These are phyloP conservation scores for Aspergillus ochraceus DNA, from an alignment of 2,329 filamentous ascomycete genomes.

Conservation along the genomic window DNA sequence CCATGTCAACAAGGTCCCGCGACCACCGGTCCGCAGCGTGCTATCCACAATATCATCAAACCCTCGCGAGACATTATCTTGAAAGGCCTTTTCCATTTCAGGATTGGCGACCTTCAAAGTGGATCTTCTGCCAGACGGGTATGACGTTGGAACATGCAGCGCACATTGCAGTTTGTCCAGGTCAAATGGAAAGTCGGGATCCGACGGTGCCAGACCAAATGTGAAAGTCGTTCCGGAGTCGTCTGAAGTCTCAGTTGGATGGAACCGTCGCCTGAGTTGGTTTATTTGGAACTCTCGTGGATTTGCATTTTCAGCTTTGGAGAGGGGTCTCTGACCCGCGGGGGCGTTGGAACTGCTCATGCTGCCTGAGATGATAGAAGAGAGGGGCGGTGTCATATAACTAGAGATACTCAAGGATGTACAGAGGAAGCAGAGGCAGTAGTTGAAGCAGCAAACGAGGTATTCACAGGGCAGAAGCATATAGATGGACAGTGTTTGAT, in stretches of 20 bases:
- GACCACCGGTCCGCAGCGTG: slow-evolving; percentile 42
- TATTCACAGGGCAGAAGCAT: not conserved
- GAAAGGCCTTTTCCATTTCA: slow-evolving; percentile 70
- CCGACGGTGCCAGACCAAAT: slow-evolving; percentile 70
- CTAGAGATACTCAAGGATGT: not conserved
- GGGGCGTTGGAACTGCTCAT: slow-evolving; percentile 37
- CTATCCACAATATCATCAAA: slow-evolving; percentile 66
- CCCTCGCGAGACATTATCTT: slow-evolving; percentile 73
- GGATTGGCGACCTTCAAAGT: slow-evolving; percentile 65
- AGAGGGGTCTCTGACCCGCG: slow-evolving; percentile 62
- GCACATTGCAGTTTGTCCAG: slow-evolving; percentile 67
- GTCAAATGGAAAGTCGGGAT: slow-evolving; percentile 82
- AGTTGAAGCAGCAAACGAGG: not conserved
- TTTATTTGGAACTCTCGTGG: slow-evolving; percentile 73
- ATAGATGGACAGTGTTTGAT: not conserved
- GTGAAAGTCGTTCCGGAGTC: slow-evolving; percentile 57
- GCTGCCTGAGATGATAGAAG: not conserved
- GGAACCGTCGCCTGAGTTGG: slow-evolving; percentile 69
- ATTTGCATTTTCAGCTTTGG: slow-evolving; percentile 63
- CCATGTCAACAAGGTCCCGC: slow-evolving; percentile 61
- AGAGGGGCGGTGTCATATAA: not conserved
- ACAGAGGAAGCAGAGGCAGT: not conserved
- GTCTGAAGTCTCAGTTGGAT: slow-evolving; percentile 47
- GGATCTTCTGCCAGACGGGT: slow-evolving; percentile 58
- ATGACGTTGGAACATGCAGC: slow-evolving; percentile 63